Base-by-base conservation (phyloP, 169 alveolate genomes). In the Neospora caninum region DNA sequence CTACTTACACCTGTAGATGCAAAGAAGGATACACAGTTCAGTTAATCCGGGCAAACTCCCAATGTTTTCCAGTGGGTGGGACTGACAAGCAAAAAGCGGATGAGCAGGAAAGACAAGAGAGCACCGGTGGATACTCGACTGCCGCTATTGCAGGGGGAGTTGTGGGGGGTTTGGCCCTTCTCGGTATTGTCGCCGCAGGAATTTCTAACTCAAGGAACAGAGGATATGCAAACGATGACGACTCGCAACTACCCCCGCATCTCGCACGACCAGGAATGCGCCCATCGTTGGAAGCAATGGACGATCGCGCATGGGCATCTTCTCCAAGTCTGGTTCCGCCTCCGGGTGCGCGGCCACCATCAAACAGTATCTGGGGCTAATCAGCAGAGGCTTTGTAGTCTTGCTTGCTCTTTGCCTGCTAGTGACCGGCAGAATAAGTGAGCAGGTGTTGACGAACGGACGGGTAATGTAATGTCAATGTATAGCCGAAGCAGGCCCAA, bases 1-100 rank as follows among this genome's bases (percentile, higher is more conserved):
- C n/a, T 9, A 49, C 58, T 16, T 82, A 82, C 67, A 42, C 89
- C 16, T 82, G 89, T 18, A 36, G 41, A 38, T 82, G 89, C 41
- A 82, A 82, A 42, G 67, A 41, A 20, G 89, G 89, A 49, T 82
- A 41, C 89, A 78, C 87, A 78, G 41, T 27, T 22, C 54, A 82
- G 41, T 25, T 39, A 42, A 29, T 82, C 41, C 69, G n/a, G 22
- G 16, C 89, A 45, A 42, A 41, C 69, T 29, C 7, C 27, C 69
- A 41, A 69, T 82, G 67, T 36, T 13, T 82, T 18, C 69, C 69
- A 45, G 89, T 41, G 41, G 67, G n/a, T n/a, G n/a, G n/a, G 16
- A 13, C 89, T 82, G 89, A 18, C 34, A 10, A 42, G 70, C 18
- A 64, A 82, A 39, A 22, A 31, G 0, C 0, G 25, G 36, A 29